Percentiles rank a stretch among this genome's conserved stretches.
Conservation (phyloP, 2,329 filamentous ascomycete species). For the Capronia coronata region DNA sequence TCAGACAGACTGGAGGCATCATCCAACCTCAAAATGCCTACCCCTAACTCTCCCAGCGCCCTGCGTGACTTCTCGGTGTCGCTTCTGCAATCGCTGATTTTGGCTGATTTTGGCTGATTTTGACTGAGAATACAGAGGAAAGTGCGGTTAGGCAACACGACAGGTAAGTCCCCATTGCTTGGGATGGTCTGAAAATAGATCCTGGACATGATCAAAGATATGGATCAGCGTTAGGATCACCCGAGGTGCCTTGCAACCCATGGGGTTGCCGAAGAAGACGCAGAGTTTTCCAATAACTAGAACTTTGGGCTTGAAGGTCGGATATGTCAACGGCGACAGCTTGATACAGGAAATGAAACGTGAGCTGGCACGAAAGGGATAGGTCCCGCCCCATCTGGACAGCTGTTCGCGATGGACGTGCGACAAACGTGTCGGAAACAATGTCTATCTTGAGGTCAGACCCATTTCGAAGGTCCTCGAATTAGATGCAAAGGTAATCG, state of each 20-base stretch:
- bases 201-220: constrained; percentile 42
- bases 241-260: constrained; percentile 52
- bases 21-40: no score
- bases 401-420: constrained; percentile 33
- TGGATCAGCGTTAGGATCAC: constrained; percentile 53
- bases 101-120: constrained; percentile 43
- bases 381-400: constrained; percentile 40
- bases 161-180: constrained; percentile 44
- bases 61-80: no score
- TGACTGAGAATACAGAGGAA: constrained; percentile 42
- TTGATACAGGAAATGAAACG: constrained; percentile 34
- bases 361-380: constrained; percentile 32
- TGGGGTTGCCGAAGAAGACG: constrained; percentile 43
- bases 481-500: constrained; percentile 38
- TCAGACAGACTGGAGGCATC: no score
- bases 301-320: constrained; percentile 37
- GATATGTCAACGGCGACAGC: constrained; percentile 44
- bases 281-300: constrained; percentile 33
- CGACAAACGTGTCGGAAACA: constrained; percentile 38
- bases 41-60: no score
- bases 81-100: no score
- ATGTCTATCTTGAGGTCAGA: constrained; percentile 50
- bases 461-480: constrained; percentile 41
- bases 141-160: constrained; percentile 38
- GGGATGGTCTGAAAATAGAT: constrained; percentile 45